These are phyloP conservation scores for Pochonia chlamydosporia DNA, from an alignment of 2,329 filamentous ascomycete species.

Conservation along the genomic window DNA sequence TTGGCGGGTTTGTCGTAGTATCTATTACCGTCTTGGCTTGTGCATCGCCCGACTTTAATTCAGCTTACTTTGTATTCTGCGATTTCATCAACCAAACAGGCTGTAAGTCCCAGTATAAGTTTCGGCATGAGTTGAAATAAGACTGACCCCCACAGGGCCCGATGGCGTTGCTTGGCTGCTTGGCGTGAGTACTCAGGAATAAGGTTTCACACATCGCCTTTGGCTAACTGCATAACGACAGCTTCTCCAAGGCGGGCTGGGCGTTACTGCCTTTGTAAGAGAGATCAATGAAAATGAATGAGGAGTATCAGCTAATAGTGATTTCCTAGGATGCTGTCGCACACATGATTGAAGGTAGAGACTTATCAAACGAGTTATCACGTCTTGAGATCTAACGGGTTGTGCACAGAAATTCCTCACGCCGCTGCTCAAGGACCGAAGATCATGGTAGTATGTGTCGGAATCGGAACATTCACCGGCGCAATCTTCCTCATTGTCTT, in stretches of 20 bases:
- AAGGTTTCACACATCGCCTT: neutral
- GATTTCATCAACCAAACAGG: conserved; percentile 26
- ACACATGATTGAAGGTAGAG: conserved; percentile 26
- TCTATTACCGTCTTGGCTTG: conserved; percentile 63
- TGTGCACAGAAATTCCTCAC: conserved; percentile 21
- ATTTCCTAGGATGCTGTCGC: conserved; percentile 24
- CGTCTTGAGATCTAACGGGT: neutral
- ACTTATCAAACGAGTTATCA: neutral
- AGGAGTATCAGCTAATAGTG: neutral
- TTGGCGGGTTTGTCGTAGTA: conserved; percentile 62
- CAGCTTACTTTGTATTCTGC: conserved; percentile 23
- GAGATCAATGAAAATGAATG: neutral
- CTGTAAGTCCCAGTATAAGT: conserved; percentile 12
- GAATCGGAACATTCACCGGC: conserved; percentile 57
- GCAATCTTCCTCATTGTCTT: conserved; percentile 57
- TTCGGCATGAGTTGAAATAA: neutral
- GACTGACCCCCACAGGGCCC: conserved; percentile 15
- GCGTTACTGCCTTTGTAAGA: conserved; percentile 24
- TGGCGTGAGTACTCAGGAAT: conserved; percentile 12
- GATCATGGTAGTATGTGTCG: conserved; percentile 49
- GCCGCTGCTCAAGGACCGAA: conserved; percentile 23
- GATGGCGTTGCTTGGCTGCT: conserved; percentile 28
- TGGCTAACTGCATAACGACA: conserved; percentile 1
- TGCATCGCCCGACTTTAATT: conserved; percentile 52
- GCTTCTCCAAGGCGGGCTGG: conserved; percentile 26